phyloP scores from a whole-genome alignment of 345 rosid genomes.

The Corchorus capsularis region DNA sequence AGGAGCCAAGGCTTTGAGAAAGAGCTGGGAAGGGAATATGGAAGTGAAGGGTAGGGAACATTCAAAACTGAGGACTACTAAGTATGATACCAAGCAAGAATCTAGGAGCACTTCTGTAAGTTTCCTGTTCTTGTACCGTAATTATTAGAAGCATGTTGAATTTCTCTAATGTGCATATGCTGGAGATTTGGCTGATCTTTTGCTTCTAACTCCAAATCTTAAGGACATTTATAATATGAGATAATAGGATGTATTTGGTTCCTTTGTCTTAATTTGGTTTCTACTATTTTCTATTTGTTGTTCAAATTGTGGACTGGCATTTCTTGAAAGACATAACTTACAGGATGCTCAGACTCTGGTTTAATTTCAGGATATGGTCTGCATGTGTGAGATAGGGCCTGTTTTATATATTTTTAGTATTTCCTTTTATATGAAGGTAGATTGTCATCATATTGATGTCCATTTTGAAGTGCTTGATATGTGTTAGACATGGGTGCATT shows the following conservation, averaged over 20 bases:
- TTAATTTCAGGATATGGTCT: conserved; percentile 4
- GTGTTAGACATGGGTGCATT: neutral
- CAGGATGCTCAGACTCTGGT: conserved; percentile 1
- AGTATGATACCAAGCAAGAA: conserved; percentile 57
- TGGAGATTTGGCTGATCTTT: neutral
- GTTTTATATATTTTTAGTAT: conserved; percentile 1
- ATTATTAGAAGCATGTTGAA: neutral
- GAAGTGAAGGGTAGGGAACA: conserved; percentile 63
- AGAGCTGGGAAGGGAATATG: conserved; percentile 95
- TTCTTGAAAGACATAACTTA: conserved; percentile 4
- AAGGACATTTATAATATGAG: neutral
- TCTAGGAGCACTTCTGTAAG: conserved; percentile 70
- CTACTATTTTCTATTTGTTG: neutral
- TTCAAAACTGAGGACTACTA: conserved; percentile 42
- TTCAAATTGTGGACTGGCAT: neutral
- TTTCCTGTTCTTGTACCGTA: conserved; percentile 4
- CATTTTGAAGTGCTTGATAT: neutral
- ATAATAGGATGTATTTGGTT: conserved; percentile 1
- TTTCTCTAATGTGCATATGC: neutral
- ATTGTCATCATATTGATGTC: neutral
- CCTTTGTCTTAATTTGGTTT: neutral
- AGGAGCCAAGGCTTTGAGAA: conserved; percentile 93
- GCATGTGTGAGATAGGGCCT: conserved; percentile 3
- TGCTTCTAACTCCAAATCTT: neutral
- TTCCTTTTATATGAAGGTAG: conserved; percentile 1